Percentiles rank a stretch among this genome's conserved stretches.
These are phyloP conservation scores for Galerina sulciceps DNA, from an alignment of 768 basidiomycete species.

Conservation along the genomic window DNA sequence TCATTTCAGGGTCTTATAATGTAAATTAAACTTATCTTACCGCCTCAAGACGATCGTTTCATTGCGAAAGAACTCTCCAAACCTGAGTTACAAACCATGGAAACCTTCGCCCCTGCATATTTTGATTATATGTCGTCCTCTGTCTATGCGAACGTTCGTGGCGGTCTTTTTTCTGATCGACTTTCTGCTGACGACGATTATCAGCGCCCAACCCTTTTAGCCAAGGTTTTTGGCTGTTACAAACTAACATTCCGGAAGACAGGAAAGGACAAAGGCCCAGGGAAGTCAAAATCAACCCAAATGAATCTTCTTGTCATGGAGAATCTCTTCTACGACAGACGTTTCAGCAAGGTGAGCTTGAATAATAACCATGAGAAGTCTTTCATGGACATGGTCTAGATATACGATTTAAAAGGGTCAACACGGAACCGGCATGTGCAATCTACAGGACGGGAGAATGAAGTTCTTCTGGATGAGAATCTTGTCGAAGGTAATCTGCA, in stretches of 20 bases:
- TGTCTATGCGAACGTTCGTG: constrained; percentile 76
- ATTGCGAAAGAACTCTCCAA: constrained; percentile 96
- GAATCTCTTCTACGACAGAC: constrained; percentile 91
- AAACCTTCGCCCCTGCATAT: constrained; percentile 95
- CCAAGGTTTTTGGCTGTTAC: constrained; percentile 97
- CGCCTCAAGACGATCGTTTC: constrained; percentile 86
- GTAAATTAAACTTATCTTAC: background rate
- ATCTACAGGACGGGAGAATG: constrained; percentile 87
- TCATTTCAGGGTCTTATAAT: background rate
- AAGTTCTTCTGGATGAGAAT: constrained; percentile 96
- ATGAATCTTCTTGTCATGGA: constrained; percentile 99
- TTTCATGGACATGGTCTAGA: constrained; percentile 45
- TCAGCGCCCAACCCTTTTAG: constrained; percentile 90
- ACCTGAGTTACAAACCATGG: constrained; percentile 92
- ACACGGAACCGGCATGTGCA: constrained; percentile 92
- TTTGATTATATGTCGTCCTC: constrained; percentile 99
- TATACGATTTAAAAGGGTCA: constrained; percentile 97
- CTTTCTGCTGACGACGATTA: constrained; percentile 10
- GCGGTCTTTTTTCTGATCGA: background rate
- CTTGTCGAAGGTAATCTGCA: constrained; percentile 76
- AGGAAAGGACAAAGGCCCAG: constrained; percentile 65
- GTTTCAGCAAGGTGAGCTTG: constrained; percentile 77
- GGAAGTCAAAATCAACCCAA: constrained; percentile 78
- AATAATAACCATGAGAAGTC: constrained; percentile 39
- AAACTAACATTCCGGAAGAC: constrained; percentile 90